These are phyloP conservation scores for Pleurotus tuber-regium DNA, from an alignment of 768 basidiomycete species.

Conservation along the genomic window DNA sequence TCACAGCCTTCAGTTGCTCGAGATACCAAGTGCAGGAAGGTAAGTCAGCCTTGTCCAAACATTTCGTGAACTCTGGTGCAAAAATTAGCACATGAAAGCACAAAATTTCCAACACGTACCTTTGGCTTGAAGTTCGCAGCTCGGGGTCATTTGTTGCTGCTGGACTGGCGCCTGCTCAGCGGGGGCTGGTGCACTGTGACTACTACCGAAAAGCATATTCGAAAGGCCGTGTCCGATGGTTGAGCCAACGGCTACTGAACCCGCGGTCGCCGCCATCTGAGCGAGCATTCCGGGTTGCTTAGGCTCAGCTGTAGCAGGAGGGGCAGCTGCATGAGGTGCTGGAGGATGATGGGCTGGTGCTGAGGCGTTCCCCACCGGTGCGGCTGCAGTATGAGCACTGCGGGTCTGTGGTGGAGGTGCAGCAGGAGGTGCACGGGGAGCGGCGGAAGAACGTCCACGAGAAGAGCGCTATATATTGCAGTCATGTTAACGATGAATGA, in stretches of 20 bases:
- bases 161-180: slow-evolving; percentile 51
- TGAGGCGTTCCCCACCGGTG: slow-evolving; percentile 41
- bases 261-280: slow-evolving; percentile 89
- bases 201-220: slow-evolving; percentile 84
- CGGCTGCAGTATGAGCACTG: slow-evolving; percentile 49
- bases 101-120: slow-evolving; percentile 36
- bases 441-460: slow-evolving; percentile 66
- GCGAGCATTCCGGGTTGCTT: slow-evolving; percentile 70
- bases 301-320: slow-evolving; percentile 42
- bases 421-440: slow-evolving; percentile 41
- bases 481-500: slow-evolving; percentile 2
- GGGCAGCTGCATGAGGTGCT: slow-evolving; percentile 40
- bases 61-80: slow-evolving; percentile 72
- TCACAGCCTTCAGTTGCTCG: slow-evolving; percentile 83
- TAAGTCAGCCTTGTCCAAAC: slow-evolving; percentile 79
- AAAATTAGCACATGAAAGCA: not conserved
- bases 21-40: slow-evolving; percentile 84
- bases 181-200: slow-evolving; percentile 40
- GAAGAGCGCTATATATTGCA: slow-evolving; percentile 60
- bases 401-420: slow-evolving; percentile 44
- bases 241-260: slow-evolving; percentile 86
- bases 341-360: slow-evolving; percentile 37
- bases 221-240: slow-evolving; percentile 90
- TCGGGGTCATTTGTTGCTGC: slow-evolving; percentile 44
- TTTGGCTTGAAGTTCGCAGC: slow-evolving; percentile 81